Base-by-base conservation (phyloP, 768 basidiomycete species). In the Serendipita sp. region DNA sequence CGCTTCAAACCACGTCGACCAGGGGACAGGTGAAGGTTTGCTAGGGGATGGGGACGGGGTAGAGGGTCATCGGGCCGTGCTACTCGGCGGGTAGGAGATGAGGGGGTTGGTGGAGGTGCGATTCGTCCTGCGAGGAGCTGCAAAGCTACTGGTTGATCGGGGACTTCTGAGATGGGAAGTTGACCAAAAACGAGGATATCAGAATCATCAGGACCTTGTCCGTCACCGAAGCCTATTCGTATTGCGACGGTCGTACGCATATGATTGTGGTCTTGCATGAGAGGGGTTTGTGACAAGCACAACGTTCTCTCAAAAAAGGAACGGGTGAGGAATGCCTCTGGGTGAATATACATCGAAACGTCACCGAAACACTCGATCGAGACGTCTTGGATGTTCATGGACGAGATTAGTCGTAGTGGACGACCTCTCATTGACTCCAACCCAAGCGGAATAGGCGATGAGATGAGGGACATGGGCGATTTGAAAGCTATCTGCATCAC, bases 91-190 rank as follows among this genome's bases (percentile, higher is more conserved):
- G 32, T 18, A 3, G 48, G 46, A 15, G 47, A 51, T 5, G 46
- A 10, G 8, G 64, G 53, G 7, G 45, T 35, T 5, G 65, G 54
- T 16, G 32, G 38, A 35, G 65, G 65, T 8, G 58, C 51, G 41
- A 65, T 46, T 7, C 65, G 65, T 38, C 53, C 54, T n/a, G 65
- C 65, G 10, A 65, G 34, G 18, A 65, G 65, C 45, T 65, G 65
- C 28, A 65, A 30, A 13, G 37, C 28, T 28, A 18, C 35, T 15
- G 35, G 5, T 41, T 37, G 16, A 13, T 15, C 32, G 3, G 16
- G 53, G 16, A 30, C 34, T 24, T 16, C 16, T 13, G 34, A 37
- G 24, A 56, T 38, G 1, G 4, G 5, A n/a, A 58, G 11, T 60
- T 56, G 30, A 41, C 65, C 53, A 60, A 58, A 60, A 41, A 65